Conservation (phyloP, 495 filamentous ascomycete species). For the Thermochaetoides thermophila region DNA sequence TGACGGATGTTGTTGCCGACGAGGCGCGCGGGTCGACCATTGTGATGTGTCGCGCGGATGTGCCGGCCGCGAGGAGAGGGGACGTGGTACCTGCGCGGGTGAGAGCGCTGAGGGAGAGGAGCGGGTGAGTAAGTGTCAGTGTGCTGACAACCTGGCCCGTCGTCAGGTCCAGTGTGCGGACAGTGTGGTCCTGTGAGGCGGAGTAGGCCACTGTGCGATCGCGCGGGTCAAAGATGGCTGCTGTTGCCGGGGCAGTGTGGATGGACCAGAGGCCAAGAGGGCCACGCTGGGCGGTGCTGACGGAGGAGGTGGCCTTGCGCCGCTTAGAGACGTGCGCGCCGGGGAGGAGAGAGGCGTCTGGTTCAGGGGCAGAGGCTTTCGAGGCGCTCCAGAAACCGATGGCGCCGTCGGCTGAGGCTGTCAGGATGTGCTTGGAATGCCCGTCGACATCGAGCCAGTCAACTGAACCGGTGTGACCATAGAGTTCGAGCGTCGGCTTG, state of each 20-base stretch:
- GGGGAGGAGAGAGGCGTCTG: slow-evolving; percentile 49
- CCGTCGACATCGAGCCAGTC: slow-evolving; percentile 67
- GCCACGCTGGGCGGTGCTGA: slow-evolving; percentile 56
- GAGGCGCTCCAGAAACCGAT: slow-evolving; percentile 74
- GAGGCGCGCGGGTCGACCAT: slow-evolving; percentile 75
- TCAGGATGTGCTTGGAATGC: slow-evolving; percentile 60
- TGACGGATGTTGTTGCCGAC: slow-evolving; percentile 55
- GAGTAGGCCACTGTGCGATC: slow-evolving; percentile 86
- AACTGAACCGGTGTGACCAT: slow-evolving; percentile 65
- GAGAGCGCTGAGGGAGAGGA: slow-evolving; percentile 60
- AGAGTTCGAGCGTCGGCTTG: slow-evolving; percentile 65
- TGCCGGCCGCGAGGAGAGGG: slow-evolving; percentile 69
- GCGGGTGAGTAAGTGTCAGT: slow-evolving; percentile 63
- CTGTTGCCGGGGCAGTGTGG: slow-evolving; percentile 58
- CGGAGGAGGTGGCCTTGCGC: slow-evolving; percentile 53
- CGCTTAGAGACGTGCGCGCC: slow-evolving; percentile 52
- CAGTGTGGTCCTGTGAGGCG: slow-evolving; percentile 70
- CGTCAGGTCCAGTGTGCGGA: slow-evolving; percentile 81
- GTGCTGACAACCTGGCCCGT: slow-evolving; percentile 61
- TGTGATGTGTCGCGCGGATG: slow-evolving; percentile 72
- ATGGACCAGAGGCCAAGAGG: slow-evolving; percentile 56
- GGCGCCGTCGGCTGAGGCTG: slow-evolving; percentile 64
- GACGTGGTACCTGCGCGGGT: slow-evolving; percentile 29
- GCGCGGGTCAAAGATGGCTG: slow-evolving; percentile 64
- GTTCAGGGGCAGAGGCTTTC: slow-evolving; percentile 56